Conservation (phyloP, 768 basidiomycete species). For the Lentinula sp. region DNA sequence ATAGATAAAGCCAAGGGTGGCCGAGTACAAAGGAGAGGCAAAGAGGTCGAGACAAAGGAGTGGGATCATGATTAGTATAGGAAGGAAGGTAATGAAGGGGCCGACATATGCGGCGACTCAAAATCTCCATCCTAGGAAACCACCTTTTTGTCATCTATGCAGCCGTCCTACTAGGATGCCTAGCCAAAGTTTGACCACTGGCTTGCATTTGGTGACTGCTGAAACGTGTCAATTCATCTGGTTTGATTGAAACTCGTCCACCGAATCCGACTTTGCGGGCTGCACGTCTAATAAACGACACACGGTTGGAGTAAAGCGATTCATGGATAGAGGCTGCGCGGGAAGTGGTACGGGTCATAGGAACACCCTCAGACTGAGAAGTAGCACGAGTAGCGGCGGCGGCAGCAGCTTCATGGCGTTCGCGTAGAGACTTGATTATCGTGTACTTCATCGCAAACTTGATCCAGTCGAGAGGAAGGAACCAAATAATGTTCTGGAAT, state of each 20-base stretch:
- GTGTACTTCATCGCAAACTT: slow-evolving; percentile 97
- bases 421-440: slow-evolving; percentile 78
- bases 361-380: slow-evolving; percentile 49
- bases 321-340: slow-evolving; percentile 88
- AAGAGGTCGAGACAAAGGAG: background rate
- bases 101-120: background rate
- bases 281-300: slow-evolving; percentile 86
- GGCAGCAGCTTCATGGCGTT: slow-evolving; percentile 42
- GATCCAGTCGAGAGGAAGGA: slow-evolving; percentile 90
- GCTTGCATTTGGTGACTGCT: slow-evolving; percentile 79
- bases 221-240: slow-evolving; percentile 83
- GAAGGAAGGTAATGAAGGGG: slow-evolving; percentile 1
- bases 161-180: slow-evolving; percentile 65
- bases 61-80: background rate
- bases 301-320: slow-evolving; percentile 92
- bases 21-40: background rate
- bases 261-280: slow-evolving; percentile 87
- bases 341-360: slow-evolving; percentile 81
- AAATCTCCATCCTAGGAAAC: slow-evolving; percentile 3
- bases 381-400: slow-evolving; percentile 29
- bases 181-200: slow-evolving; percentile 71
- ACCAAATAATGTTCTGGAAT: slow-evolving; percentile 88
- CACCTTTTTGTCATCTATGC: slow-evolving; percentile 6
- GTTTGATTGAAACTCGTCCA: slow-evolving; percentile 71
- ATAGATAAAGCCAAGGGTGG: background rate